Conservation (phyloP, 1,284 basidiomycete species). For the Chalciporus sp. region DNA sequence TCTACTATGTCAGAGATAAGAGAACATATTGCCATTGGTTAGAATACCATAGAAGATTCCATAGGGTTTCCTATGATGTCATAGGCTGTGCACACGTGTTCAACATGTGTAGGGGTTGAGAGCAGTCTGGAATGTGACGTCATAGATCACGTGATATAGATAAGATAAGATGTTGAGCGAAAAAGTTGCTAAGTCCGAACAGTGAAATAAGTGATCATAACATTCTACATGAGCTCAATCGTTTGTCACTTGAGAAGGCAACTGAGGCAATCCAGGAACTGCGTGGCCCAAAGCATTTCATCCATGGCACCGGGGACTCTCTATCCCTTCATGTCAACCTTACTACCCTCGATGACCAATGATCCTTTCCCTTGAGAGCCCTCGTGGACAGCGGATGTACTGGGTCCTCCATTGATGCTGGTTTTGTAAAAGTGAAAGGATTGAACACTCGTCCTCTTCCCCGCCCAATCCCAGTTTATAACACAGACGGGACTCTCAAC, state of each 20-base stretch:
- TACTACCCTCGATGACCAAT: constrained; percentile 6
- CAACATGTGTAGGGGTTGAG: no score
- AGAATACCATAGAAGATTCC: no score
- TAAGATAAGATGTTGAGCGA: no score
- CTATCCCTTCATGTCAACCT: background rate
- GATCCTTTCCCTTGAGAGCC: background rate
- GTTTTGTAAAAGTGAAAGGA: constrained; percentile 16
- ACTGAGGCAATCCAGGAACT: background rate
- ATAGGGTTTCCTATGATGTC: no score
- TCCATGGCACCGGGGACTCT: background rate
- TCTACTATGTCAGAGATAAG: no score
- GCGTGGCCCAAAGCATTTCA: background rate
- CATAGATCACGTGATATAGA: no score
- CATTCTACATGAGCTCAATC: no score
- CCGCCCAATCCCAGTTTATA: constrained; percentile 24
- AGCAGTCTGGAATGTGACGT: no score
- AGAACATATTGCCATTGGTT: no score
- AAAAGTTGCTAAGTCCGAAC: no score
- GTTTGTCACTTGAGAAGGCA: background rate
- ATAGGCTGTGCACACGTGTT: no score
- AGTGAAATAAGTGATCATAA: no score
- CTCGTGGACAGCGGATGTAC: constrained; percentile 28
- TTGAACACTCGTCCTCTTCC: constrained; percentile 14
- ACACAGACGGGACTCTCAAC: constrained; percentile 23
- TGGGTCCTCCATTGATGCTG: constrained; percentile 20